phyloP scores from a whole-genome alignment of 495 filamentous ascomycete species.

The Thermothielavioides terrestris region DNA sequence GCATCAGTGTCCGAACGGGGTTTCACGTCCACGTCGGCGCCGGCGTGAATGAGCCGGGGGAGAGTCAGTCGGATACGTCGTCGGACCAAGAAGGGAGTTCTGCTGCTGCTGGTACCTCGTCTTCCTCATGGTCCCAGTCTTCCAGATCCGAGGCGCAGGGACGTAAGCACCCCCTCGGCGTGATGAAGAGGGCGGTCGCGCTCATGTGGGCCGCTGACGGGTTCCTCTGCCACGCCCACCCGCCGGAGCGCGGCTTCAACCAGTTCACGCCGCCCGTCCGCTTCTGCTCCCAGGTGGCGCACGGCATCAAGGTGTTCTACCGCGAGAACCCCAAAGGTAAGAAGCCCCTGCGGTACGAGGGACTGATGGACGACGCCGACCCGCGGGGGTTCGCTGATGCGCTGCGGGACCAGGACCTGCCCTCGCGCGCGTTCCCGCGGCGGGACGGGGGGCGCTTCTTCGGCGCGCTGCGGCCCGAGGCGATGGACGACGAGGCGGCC shows the following conservation, averaged over 20 bases:
- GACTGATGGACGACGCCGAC: background rate
- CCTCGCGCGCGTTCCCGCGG: background rate
- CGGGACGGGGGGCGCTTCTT: background rate
- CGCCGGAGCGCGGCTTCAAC: conserved; percentile 9
- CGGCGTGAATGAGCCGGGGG: background rate
- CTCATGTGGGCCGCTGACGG: conserved; percentile 16
- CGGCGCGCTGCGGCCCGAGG: background rate
- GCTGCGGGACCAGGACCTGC: background rate
- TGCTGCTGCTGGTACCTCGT: too few relatives aligned
- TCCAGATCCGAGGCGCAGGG: background rate
- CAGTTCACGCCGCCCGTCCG: background rate
- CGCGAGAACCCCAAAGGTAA: background rate
- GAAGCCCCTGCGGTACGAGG: background rate
- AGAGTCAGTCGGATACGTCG: background rate
- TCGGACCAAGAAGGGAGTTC: too few relatives aligned
- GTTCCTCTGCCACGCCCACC: conserved; percentile 7
- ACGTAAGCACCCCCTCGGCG: background rate
- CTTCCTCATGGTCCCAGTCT: too few relatives aligned
- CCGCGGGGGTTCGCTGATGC: background rate
- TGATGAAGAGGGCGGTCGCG: conserved; percentile 2
- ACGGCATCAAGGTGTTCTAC: background rate
- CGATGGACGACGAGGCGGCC: background rate
- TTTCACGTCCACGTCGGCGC: conserved; percentile 11
- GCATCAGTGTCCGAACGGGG: background rate
- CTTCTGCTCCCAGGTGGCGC: background rate